Conservation (phyloP, 495 filamentous ascomycete genomes). For the Letharia columbiana region DNA sequence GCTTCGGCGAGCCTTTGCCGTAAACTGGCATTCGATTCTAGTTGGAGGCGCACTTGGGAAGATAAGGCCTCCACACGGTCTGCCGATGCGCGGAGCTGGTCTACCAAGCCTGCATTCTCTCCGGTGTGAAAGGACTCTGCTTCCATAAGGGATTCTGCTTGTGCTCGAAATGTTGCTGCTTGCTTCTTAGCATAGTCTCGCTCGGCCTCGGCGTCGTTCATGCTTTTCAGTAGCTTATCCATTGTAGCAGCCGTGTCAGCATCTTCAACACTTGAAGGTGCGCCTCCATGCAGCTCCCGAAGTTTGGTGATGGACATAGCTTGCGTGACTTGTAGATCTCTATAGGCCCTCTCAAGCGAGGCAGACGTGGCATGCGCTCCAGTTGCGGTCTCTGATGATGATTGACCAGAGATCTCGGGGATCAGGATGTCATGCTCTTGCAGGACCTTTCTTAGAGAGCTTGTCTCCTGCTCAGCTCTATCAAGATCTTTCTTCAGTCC, state of each 20-base stretch:
- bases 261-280: constrained; percentile 25
- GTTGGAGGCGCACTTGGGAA: constrained; percentile 63
- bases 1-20: constrained; percentile 76
- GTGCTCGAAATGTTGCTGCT: constrained; percentile 48
- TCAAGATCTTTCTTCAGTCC: constrained; percentile 97
- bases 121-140: constrained; percentile 54
- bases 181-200: constrained; percentile 59
- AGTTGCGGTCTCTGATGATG: constrained; percentile 34
- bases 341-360: constrained; percentile 69
- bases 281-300: constrained; percentile 31
- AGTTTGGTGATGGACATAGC: constrained; percentile 36
- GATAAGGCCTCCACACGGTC: constrained; percentile 70
- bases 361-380: constrained; percentile 53
- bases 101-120: constrained; percentile 53
- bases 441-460: constrained; percentile 66
- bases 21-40: constrained; percentile 64
- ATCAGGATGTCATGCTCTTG: constrained; percentile 79
- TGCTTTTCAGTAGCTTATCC: constrained; percentile 51
- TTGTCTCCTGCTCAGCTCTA: constrained; percentile 86
- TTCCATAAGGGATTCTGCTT: constrained; percentile 53
- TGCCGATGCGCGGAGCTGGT: constrained; percentile 60
- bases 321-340: constrained; percentile 61
- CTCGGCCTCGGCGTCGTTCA: constrained; percentile 61
- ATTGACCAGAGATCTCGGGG: constrained; percentile 37
- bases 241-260: constrained; percentile 34